Conservation (phyloP, 2,329 filamentous ascomycete genomes). For the Balansia obtecta region DNA sequence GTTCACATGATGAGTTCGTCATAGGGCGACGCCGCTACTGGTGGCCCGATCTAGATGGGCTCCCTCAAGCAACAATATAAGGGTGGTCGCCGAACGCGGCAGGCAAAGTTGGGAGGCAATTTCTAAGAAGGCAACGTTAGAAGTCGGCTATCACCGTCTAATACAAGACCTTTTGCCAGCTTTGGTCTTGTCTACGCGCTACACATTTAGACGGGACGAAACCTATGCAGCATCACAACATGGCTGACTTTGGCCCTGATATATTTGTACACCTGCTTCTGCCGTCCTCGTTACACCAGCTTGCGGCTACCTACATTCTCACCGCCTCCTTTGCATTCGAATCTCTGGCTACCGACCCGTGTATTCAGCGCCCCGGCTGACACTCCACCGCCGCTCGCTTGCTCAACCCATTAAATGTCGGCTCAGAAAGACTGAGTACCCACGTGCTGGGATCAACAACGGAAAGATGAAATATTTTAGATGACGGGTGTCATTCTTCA, state of each 20-base stretch:
- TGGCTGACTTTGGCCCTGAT: neutral
- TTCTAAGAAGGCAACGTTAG: too few species aligned
- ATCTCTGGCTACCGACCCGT: neutral
- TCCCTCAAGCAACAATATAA: neutral
- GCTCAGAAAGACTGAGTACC: neutral
- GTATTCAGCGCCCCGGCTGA: neutral
- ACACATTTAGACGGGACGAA: too few species aligned
- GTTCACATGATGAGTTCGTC: constrained; percentile 15
- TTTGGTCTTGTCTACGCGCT: too few species aligned
- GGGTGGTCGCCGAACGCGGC: too few species aligned
- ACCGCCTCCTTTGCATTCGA: constrained; percentile 4
- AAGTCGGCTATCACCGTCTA: too few species aligned
- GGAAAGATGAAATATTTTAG: neutral
- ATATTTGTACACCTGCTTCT: neutral
- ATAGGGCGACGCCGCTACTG: constrained; percentile 13
- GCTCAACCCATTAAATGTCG: neutral
- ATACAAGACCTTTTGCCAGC: too few species aligned
- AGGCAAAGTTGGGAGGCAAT: too few species aligned
- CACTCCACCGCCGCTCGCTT: constrained; percentile 2
- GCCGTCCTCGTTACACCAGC: constrained; percentile 4
- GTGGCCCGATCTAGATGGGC: constrained; percentile 4
- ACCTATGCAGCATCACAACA: neutral
- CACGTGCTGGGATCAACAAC: neutral
- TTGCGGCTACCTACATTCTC: constrained; percentile 5
- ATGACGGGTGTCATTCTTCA: neutral